Conservation (phyloP, 2,329 filamentous ascomycete genomes). For the Fusarium transvaalense region DNA sequence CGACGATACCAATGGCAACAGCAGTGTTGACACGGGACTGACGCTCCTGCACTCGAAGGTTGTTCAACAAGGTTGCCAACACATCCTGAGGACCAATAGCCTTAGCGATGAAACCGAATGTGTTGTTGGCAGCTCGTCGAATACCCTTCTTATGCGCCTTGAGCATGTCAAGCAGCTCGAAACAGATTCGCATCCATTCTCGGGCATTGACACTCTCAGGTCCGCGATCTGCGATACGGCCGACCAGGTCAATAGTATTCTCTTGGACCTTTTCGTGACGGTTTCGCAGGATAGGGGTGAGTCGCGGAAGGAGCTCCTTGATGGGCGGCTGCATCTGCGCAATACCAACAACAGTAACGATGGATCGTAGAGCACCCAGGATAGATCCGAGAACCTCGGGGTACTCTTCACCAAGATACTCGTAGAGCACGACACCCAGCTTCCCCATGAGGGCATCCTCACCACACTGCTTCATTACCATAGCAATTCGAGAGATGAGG, state of each 20-base stretch:
- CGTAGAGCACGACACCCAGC: constrained; percentile 93
- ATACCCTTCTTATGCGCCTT: constrained; percentile 99
- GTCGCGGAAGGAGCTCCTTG: constrained; percentile 91
- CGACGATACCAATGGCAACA: constrained; percentile 97
- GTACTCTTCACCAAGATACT: constrained; percentile 98
- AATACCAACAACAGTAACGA: constrained; percentile 98
- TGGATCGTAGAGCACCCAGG: constrained; percentile 91
- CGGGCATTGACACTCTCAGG: constrained; percentile 96
- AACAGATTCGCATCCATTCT: constrained; percentile 99
- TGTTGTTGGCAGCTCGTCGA: constrained; percentile 97
- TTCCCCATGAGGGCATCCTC: constrained; percentile 97
- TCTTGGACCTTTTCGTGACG: constrained; percentile 99
- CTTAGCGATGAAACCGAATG: constrained; percentile 99
- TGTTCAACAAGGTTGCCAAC: constrained; percentile 93
- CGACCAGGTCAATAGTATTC: constrained; percentile 97
- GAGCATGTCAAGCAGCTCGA: constrained; percentile 98
- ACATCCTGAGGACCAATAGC: constrained; percentile 98
- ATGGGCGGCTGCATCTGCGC: constrained; percentile 98
- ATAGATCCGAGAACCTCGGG: constrained; percentile 98
- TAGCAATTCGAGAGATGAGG: constrained; percentile 94
- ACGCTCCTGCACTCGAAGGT: constrained; percentile 95
- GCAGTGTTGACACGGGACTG: constrained; percentile 98
- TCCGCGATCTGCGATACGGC: constrained; percentile 96
- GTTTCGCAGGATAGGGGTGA: constrained; percentile 98
- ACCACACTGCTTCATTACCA: constrained; percentile 99